A percentile compares a stretch with the other conserved stretches of the same genome.
Evolutionary conservation across 1,284 basidiomycete species (phyloP).

Genomic region (Trametes pubescens): DNA sequence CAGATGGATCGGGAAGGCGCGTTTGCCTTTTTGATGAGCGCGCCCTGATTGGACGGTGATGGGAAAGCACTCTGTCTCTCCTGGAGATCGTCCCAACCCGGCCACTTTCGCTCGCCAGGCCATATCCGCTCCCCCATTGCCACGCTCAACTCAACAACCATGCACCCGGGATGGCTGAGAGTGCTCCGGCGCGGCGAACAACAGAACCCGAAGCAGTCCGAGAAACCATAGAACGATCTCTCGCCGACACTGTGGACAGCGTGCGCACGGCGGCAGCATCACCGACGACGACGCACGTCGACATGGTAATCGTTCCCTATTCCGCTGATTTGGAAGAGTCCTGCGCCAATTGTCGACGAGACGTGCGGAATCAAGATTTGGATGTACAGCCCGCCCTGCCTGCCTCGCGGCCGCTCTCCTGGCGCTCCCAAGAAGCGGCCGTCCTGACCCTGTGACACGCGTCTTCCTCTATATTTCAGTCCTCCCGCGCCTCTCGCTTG

Average conservation of each 20-base stretch:
- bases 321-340: constrained; percentile 21
- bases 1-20: constrained; percentile 13
- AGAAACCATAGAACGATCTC: constrained; percentile 1
- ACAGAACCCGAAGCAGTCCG: constrained; percentile 1
- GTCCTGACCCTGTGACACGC: constrained; percentile 31
- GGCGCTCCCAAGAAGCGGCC: constrained; percentile 25
- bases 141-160: constrained; percentile 10
- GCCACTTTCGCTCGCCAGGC: constrained; percentile 11
- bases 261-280: constrained; percentile 17
- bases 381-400: constrained; percentile 21
- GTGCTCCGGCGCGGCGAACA: background rate
- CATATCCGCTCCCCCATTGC: constrained; percentile 12
- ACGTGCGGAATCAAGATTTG: constrained; percentile 22
- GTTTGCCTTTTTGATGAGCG: constrained; percentile 15
- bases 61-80: background rate
- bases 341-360: constrained; percentile 13
- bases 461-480: constrained; percentile 27
- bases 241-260: constrained; percentile 4
- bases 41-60: constrained; percentile 17
- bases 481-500: constrained; percentile 24
- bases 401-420: constrained; percentile 19
- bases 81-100: constrained; percentile 11
- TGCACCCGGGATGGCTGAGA: background rate
- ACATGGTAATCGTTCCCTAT: constrained; percentile 33
- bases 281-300: constrained; percentile 27